phyloP scores from a whole-genome alignment of 1,284 basidiomycete genomes.

The Phaffia rhodozyma region DNA sequence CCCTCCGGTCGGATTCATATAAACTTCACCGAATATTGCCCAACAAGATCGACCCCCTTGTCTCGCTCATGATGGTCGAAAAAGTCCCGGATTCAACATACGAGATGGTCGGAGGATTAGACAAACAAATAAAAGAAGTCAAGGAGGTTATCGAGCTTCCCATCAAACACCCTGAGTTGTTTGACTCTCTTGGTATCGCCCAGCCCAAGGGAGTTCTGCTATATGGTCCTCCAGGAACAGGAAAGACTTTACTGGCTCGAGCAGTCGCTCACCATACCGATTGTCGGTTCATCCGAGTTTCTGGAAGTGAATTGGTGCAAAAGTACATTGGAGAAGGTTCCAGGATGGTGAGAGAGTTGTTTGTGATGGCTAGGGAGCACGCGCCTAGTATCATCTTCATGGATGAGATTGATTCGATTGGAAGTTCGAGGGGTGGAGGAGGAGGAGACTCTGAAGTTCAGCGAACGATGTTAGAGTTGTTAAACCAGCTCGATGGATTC shows the following conservation, averaged over 20 bases:
- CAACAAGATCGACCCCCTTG: conserved; percentile 89
- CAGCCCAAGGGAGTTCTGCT: conserved; percentile 95
- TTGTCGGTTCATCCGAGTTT: conserved; percentile 95
- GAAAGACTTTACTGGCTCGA: conserved; percentile 84
- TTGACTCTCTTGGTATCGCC: conserved; percentile 90
- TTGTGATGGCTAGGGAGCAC: conserved; percentile 97
- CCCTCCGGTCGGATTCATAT: conserved; percentile 90
- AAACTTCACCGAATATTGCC: conserved; percentile 87
- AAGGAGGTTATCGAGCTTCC: conserved; percentile 98
- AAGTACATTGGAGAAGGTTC: conserved; percentile 98
- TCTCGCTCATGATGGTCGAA: conserved; percentile 99
- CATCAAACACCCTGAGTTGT: conserved; percentile 95
- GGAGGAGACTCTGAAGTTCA: conserved; percentile 95
- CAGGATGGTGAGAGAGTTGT: conserved; percentile 91
- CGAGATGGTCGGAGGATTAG: conserved; percentile 97
- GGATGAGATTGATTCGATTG: conserved; percentile 99
- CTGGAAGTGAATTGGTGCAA: conserved; percentile 89
- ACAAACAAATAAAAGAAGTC: conserved; percentile 98
- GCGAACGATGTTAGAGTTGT: conserved; percentile 90
- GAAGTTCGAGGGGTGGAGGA: conserved; percentile 80
- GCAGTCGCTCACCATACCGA: conserved; percentile 97
- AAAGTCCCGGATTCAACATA: conserved; percentile 98
- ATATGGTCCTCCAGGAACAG: conserved; percentile 93
- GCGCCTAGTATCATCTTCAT: conserved; percentile 99
- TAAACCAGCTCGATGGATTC: conserved; percentile 96